Evolutionary conservation across 129 eudicot genomes (phyloP).

Genomic region (Lactuca saligna): DNA sequence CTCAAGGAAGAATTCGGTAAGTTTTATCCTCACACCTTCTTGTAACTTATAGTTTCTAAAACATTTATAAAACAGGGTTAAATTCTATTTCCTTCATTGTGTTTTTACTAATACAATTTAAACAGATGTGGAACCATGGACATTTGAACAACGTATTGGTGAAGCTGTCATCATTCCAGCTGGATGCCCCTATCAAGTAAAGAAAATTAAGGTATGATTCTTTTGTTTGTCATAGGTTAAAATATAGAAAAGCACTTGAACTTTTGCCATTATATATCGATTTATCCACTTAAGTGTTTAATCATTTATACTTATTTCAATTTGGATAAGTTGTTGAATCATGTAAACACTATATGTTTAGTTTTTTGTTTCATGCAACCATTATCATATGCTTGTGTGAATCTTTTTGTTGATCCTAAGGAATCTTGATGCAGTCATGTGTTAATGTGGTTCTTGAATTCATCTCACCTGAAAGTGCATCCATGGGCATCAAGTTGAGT

Average conservation of each 20-base stretch:
- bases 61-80: background rate
- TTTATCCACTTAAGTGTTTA: too few relatives aligned
- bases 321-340: background rate
- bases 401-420: background rate
- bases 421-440: conserved; percentile 62
- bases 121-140: conserved; percentile 91
- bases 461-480: conserved; percentile 87
- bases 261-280: too few relatives aligned
- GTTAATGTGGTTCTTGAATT: conserved; percentile 70
- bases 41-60: background rate
- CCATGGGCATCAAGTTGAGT: conserved; percentile 63
- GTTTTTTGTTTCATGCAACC: background rate
- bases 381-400: background rate
- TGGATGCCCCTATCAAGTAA: conserved; percentile 93
- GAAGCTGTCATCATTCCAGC: conserved; percentile 95
- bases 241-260: too few relatives aligned
- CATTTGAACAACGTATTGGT: conserved; percentile 72
- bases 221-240: too few relatives aligned
- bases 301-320: background rate
- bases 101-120: conserved; percentile 6
- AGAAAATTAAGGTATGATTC: conserved; percentile 55
- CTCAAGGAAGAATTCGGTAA: conserved; percentile 88
- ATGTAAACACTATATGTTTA: background rate
- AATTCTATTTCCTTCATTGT: background rate
- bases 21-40: conserved; percentile 7